Evolutionary conservation across 2,329 filamentous ascomycete species (phyloP), one percentile per base, ranked within the genome.

Genomic region (Penicillium expansum): DNA sequence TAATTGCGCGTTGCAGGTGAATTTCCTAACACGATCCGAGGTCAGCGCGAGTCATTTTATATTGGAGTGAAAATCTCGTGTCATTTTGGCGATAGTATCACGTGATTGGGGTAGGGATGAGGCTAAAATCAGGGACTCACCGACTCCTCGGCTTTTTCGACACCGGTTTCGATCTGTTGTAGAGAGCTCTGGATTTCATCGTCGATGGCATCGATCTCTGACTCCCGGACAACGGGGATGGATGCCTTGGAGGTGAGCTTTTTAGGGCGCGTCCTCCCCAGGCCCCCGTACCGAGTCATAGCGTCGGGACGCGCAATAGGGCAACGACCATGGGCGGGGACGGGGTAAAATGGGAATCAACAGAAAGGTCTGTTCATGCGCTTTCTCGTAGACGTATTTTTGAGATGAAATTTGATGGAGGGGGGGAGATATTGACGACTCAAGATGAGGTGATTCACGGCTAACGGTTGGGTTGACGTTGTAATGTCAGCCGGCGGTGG

Each of bases 81-180:
- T 65, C 64, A 62, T 56, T 67, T 58, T 65, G 65, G 67, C 41
- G 65, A 70, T 69, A 37, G 39, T 63, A 60, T 76, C 75, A 77
- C 74, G 74, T 76, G 74, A 76, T 64, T 20, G 49, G 43, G 63
- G 48, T 66, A 73, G 69, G 71, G 70, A 68, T 71, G 63, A 61
- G 61, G 60, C 64, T 66, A 67, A 67, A 65, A 63, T 62, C 62
- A 66, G 71, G 67, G 69, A 90, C 92, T 86, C 78, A 97, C 94
- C 80, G 93, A 93, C 85, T 97, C 92, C 79, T 99, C 94, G 64
- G 87, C 90, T 74, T 96, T 92, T 78, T 99, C 94, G 69, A 99
- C 94, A 77, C 94, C 94, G 65, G 92, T 97, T 73, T 94, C 92
- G 73, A 97, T 91, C 71, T 88, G 91, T 79, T 82, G 86, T 80